Percentiles rank a stretch among this genome's conserved stretches.
phyloP scores from a whole-genome alignment of 768 basidiomycete genomes.

The Trametes cubensis region DNA sequence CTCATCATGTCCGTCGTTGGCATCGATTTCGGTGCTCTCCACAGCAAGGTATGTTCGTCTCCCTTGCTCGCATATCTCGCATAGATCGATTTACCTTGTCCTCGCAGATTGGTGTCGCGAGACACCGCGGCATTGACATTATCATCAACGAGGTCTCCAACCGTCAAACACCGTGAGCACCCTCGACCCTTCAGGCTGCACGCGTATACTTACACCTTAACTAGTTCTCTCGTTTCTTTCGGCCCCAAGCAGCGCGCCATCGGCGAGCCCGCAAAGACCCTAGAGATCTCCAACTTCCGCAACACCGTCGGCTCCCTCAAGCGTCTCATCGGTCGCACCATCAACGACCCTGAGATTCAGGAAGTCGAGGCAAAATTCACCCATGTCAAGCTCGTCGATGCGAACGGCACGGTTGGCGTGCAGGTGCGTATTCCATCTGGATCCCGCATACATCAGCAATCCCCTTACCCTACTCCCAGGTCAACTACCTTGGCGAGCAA shows the following conservation, averaged over 20 bases:
- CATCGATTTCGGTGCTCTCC: conserved; percentile 89
- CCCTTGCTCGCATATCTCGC: neutral
- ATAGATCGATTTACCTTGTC: conserved; percentile 15
- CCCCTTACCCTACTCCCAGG: conserved; percentile 48
- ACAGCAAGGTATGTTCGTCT: conserved; percentile 68
- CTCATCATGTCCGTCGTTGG: conserved; percentile 86
- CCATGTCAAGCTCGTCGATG: conserved; percentile 85
- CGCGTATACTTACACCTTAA: conserved; percentile 3
- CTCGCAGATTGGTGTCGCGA: conserved; percentile 87
- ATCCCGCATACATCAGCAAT: conserved; percentile 3
- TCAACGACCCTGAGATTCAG: conserved; percentile 80
- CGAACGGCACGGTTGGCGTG: conserved; percentile 78
- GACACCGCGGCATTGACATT: conserved; percentile 97
- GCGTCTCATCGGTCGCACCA: conserved; percentile 81
- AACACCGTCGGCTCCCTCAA: conserved; percentile 96
- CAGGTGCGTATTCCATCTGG: conserved; percentile 59
- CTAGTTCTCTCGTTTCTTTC: conserved; percentile 92
- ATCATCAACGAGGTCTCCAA: conserved; percentile 98
- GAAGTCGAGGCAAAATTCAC: conserved; percentile 90
- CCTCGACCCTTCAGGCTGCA: neutral
- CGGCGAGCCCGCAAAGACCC: conserved; percentile 95
- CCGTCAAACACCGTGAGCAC: conserved; percentile 88
- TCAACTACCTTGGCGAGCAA: conserved; percentile 84
- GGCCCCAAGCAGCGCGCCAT: conserved; percentile 88
- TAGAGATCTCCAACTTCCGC: conserved; percentile 97